phyloP scores from a whole-genome alignment of 371 early-diverging fungal genomes.

The Mycotypha africana region DNA sequence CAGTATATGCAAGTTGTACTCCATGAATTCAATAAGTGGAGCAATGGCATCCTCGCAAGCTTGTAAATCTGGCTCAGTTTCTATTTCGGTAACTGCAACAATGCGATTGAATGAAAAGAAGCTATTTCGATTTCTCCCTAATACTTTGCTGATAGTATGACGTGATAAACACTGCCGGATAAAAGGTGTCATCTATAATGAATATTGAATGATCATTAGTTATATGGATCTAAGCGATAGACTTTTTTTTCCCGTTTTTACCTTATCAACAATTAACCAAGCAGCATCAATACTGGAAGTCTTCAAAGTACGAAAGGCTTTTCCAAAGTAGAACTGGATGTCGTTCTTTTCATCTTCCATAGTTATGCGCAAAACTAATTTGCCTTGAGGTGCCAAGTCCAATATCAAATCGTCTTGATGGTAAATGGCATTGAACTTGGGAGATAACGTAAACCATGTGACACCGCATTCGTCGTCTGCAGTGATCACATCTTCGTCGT shows the following conservation, averaged over 20 bases:
- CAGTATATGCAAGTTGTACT: slow-evolving; percentile 68
- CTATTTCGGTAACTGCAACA: not conserved
- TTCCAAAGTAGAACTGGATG: slow-evolving; percentile 82
- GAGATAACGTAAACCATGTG: slow-evolving; percentile 51
- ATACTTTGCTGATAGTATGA: slow-evolving; percentile 9
- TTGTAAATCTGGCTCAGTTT: slow-evolving; percentile 34
- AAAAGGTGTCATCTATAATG: slow-evolving; percentile 33
- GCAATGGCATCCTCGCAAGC: slow-evolving; percentile 65
- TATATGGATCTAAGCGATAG: no score
- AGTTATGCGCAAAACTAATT: slow-evolving; percentile 68
- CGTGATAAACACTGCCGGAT: slow-evolving; percentile 48
- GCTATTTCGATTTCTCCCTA: slow-evolving; percentile 16
- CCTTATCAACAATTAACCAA: slow-evolving; percentile 56
- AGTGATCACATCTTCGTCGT: slow-evolving; percentile 64
- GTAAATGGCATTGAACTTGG: slow-evolving; percentile 33
- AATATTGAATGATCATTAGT: not conserved
- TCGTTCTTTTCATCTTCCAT: slow-evolving; percentile 85
- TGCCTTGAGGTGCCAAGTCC: slow-evolving; percentile 75
- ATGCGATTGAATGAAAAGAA: slow-evolving; percentile 15
- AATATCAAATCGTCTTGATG: slow-evolving; percentile 77
- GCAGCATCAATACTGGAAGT: slow-evolving; percentile 57
- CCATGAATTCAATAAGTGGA: slow-evolving; percentile 72
- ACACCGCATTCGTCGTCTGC: slow-evolving; percentile 68
- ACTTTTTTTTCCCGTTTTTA: slow-evolving; percentile 8
- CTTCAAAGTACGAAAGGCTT: slow-evolving; percentile 62